phyloP scores from a whole-genome alignment of 345 rosid genomes.

The Eucalyptus pauciflora region DNA sequence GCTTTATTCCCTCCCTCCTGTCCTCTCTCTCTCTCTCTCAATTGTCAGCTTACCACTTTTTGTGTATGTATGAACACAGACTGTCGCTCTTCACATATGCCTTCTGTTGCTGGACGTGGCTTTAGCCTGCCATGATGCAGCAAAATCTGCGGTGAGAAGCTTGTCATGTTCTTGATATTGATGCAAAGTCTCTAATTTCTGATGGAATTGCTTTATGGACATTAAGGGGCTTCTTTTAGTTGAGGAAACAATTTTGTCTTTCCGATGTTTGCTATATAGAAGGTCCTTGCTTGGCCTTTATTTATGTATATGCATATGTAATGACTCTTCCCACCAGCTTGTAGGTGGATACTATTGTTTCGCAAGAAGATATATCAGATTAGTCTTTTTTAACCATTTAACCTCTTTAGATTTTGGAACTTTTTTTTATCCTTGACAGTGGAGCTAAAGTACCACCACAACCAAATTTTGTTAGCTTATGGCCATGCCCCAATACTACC shows the following conservation, averaged over 20 bases:
- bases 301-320: background rate
- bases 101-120: conserved; percentile 77
- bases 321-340: background rate
- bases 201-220: background rate
- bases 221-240: background rate
- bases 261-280: background rate
- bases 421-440: background rate
- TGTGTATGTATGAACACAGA: conserved; percentile 30
- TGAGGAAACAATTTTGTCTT: background rate
- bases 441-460: background rate
- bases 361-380: background rate
- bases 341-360: background rate
- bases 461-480: background rate
- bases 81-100: conserved; percentile 77
- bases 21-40: background rate
- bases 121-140: conserved; percentile 75
- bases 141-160: conserved; percentile 58
- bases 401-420: background rate
- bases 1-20: background rate
- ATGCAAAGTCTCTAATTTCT: background rate
- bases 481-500: background rate
- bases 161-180: background rate
- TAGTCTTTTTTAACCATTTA: background rate
- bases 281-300: background rate
- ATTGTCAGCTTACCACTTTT: conserved; percentile 1